A percentile compares a stretch with the other conserved stretches of the same genome.
Evolutionary conservation across 2,329 filamentous ascomycete genomes (phyloP).

Genomic region (Cercospora canescens): DNA sequence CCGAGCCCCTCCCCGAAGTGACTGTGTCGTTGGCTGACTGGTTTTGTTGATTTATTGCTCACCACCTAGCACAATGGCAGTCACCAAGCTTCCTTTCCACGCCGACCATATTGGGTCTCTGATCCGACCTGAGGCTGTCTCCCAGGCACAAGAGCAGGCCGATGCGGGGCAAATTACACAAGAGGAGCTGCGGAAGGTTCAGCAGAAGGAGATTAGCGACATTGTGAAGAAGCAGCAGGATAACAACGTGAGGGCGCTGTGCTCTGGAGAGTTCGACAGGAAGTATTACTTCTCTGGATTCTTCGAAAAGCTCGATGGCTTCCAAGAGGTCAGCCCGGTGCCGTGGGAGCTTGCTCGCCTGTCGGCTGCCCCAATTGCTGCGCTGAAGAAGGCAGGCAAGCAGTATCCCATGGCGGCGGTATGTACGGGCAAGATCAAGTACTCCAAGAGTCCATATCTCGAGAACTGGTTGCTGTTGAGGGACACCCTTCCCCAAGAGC

Average conservation of each 20-base stretch:
- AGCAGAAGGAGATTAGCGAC: slow-evolving; percentile 65
- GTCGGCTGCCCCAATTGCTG: slow-evolving; percentile 38
- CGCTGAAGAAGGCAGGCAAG: slow-evolving; percentile 40
- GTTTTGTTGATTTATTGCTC: not conserved
- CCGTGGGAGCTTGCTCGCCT: slow-evolving; percentile 39
- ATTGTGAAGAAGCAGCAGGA: slow-evolving; percentile 66
- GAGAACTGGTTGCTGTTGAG: slow-evolving; percentile 40
- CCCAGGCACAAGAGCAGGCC: slow-evolving; percentile 58
- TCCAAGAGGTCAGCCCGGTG: slow-evolving; percentile 39
- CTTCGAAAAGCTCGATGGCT: slow-evolving; percentile 41
- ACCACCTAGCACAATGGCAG: slow-evolving; percentile 20
- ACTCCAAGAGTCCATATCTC: slow-evolving; percentile 37
- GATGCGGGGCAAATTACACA: slow-evolving; percentile 56
- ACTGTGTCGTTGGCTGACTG: not conserved
- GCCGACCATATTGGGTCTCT: slow-evolving; percentile 74
- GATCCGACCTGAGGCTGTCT: slow-evolving; percentile 63
- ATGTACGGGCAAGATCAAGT: slow-evolving; percentile 40
- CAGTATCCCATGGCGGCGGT: slow-evolving; percentile 42
- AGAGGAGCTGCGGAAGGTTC: slow-evolving; percentile 60
- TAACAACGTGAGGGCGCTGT: slow-evolving; percentile 63
- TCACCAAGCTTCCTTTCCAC: slow-evolving; percentile 61
- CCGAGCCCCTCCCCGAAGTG: not conserved
- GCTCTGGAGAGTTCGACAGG: slow-evolving; percentile 66
- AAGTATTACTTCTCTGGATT: slow-evolving; percentile 42
- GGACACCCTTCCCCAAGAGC: slow-evolving; percentile 33